Percentiles rank a stretch among this genome's conserved stretches.
These are phyloP conservation scores for Schoenoplectus triqueter DNA, from an alignment of 202 grass and related monocot genomes.

Conservation along the genomic window DNA sequence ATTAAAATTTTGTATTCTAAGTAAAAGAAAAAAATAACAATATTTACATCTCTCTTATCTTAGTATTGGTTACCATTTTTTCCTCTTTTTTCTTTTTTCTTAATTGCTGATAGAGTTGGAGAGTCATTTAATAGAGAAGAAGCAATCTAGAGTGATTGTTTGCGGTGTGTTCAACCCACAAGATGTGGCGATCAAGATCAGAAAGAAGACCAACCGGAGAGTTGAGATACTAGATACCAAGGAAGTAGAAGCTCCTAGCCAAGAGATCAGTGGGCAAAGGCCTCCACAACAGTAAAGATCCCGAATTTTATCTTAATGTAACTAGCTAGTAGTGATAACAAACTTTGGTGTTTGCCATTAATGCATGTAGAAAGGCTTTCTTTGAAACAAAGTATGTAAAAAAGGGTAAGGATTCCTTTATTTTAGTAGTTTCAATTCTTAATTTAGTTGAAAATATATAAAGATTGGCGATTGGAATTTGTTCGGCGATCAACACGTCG, in stretches of 20 bases:
- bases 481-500: not conserved
- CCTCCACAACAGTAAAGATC: conserved; percentile 27
- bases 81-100: conserved; percentile 1
- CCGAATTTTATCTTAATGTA: not conserved
- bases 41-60: not conserved
- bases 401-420: not conserved
- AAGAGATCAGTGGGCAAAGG: conserved; percentile 30
- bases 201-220: conserved; percentile 78
- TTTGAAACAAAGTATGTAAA: not conserved
- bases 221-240: conserved; percentile 89
- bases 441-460: not conserved
- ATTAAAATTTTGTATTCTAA: not conserved
- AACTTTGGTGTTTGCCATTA: conserved; percentile 6
- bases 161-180: conserved; percentile 67
- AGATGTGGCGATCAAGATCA: conserved; percentile 86
- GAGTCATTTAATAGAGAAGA: conserved; percentile 71
- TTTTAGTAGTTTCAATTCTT: not conserved
- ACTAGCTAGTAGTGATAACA: not conserved
- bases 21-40: not conserved
- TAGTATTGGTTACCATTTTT: not conserved
- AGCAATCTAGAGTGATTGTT: conserved; percentile 63
- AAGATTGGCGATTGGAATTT: not conserved
- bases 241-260: conserved; percentile 43
- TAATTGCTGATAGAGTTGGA: conserved; percentile 61
- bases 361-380: not conserved